A percentile compares a stretch with the other conserved stretches of the same genome.
Conservation (phyloP, 164 flowering plant species). For the Saururus chinensis region DNA sequence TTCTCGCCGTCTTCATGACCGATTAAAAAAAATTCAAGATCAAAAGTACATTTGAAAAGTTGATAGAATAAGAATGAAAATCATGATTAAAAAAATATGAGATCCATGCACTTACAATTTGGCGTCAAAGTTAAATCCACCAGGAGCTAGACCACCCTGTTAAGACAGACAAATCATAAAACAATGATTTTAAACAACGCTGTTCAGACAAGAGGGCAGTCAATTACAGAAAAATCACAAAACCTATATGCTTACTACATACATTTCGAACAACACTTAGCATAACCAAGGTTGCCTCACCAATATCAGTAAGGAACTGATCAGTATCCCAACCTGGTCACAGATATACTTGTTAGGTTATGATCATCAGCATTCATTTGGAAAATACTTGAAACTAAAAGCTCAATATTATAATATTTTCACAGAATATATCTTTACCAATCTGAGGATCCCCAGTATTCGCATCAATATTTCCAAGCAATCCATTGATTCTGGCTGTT, state of each 20-base stretch:
- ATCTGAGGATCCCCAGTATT: slow-evolving; percentile 94
- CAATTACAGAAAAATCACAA: no score
- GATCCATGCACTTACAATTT: slow-evolving; percentile 53
- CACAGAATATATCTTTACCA: slow-evolving; percentile 29
- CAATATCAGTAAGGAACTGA: slow-evolving; percentile 81
- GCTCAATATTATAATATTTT: background rate
- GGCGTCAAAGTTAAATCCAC: slow-evolving; percentile 98
- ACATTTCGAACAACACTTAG: slow-evolving; percentile 81
- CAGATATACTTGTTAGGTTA: background rate
- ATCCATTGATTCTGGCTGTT: slow-evolving; percentile 89
- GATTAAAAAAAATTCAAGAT: background rate
- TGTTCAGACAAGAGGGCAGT: background rate
- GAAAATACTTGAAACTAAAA: background rate
- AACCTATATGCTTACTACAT: background rate
- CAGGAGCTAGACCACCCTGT: slow-evolving; percentile 97
- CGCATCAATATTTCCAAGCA: slow-evolving; percentile 93
- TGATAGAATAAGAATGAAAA: background rate
- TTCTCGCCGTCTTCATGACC: slow-evolving; percentile 65
- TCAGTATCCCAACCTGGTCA: slow-evolving; percentile 97
- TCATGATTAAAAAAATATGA: background rate
- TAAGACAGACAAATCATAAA: slow-evolving; percentile 1
- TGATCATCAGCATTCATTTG: background rate
- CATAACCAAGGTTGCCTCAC: slow-evolving; percentile 89
- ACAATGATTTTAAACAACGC: no score
- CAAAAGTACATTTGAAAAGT: background rate